These are phyloP conservation scores for Blumeria hordei DNA, from an alignment of 2,329 filamentous ascomycete genomes.

Conservation along the genomic window DNA sequence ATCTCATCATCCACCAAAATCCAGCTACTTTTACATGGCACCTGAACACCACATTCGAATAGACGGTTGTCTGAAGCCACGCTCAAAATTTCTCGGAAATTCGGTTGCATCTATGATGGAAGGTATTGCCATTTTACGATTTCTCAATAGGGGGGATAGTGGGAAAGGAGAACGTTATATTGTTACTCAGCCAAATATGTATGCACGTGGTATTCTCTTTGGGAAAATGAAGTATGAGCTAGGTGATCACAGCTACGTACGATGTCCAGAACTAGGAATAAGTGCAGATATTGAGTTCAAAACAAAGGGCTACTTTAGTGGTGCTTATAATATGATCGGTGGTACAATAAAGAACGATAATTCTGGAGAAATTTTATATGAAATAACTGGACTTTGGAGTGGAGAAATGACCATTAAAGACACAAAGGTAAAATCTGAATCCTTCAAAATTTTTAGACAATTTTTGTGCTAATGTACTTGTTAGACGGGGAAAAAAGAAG, in stretches of 20 bases:
- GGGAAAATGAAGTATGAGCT: constrained; percentile 99
- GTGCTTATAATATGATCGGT: constrained; percentile 88
- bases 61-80: constrained; percentile 81
- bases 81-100: constrained; percentile 88
- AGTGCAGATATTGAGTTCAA: constrained; percentile 93
- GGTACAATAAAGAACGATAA: constrained; percentile 74
- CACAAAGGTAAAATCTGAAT: constrained; percentile 30
- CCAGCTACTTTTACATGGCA: constrained; percentile 96
- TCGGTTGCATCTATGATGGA: constrained; percentile 98
- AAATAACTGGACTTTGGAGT: constrained; percentile 81
- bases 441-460: not conserved
- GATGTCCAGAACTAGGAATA: constrained; percentile 70
- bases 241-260: constrained; percentile 81
- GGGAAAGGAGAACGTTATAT: constrained; percentile 66
- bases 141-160: constrained; percentile 52
- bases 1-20: constrained; percentile 94
- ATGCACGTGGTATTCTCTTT: constrained; percentile 85
- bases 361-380: constrained; percentile 69
- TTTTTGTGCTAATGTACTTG: too few species aligned
- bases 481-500: constrained; percentile 68
- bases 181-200: constrained; percentile 96
- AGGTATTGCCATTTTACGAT: constrained; percentile 64
- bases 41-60: constrained; percentile 85
- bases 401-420: constrained; percentile 88
- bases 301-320: constrained; percentile 90